Evolutionary conservation across 2,329 filamentous ascomycete species (phyloP).

Genomic region (Hypoxylon sp.): DNA sequence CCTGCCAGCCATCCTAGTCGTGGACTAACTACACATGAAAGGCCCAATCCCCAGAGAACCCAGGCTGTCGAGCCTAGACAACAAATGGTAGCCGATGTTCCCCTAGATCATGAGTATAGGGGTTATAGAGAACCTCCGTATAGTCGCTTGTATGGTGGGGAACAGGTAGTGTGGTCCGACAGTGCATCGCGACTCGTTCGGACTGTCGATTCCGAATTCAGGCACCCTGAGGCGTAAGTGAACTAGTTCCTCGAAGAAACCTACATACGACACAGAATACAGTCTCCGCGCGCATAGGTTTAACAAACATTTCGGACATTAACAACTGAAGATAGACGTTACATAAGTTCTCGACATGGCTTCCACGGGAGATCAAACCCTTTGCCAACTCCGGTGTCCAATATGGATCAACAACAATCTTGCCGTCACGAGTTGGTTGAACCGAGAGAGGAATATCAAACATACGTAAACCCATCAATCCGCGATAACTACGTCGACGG

Average conservation of each 20-base stretch:
- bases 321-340: slow-evolving; percentile 30
- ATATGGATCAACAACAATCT: slow-evolving; percentile 10
- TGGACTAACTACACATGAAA: slow-evolving; percentile 23
- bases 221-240: slow-evolving; percentile 38
- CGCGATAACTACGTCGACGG: slow-evolving; percentile 32
- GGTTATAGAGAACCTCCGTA: slow-evolving; percentile 26
- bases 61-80: slow-evolving; percentile 17
- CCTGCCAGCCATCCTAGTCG: slow-evolving; percentile 9
- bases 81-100: slow-evolving; percentile 2
- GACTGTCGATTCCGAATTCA: slow-evolving; percentile 13
- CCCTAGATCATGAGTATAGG: slow-evolving; percentile 8
- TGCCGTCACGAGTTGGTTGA: slow-evolving; percentile 16
- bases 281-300: neutral
- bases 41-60: slow-evolving; percentile 7
- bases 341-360: slow-evolving; percentile 6
- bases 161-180: slow-evolving; percentile 21
- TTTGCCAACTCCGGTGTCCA: neutral
- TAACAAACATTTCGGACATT: neutral
- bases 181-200: slow-evolving; percentile 20
- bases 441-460: slow-evolving; percentile 21
- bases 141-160: slow-evolving; percentile 17
- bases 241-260: neutral
- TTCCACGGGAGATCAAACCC: slow-evolving; percentile 16
- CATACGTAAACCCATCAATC: slow-evolving; percentile 31
- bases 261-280: neutral